Evolutionary conservation across 768 basidiomycete species (phyloP).

Genomic region (Gloeophyllum trabeum): DNA sequence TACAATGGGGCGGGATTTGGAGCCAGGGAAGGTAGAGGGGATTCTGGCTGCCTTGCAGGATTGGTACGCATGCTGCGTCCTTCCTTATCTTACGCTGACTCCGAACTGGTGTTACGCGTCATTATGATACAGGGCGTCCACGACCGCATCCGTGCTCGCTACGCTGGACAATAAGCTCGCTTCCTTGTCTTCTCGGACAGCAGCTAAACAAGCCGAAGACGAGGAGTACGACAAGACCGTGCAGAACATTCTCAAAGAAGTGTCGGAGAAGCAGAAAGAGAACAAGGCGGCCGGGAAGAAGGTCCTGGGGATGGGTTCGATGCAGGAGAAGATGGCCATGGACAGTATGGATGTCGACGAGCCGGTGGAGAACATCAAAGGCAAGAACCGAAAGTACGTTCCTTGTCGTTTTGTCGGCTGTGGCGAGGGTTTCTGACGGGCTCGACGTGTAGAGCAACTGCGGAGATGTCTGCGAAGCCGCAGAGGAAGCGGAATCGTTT

Average conservation of each 20-base stretch:
- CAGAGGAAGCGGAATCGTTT: constrained; percentile 50
- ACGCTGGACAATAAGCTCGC: constrained; percentile 65
- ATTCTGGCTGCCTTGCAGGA: constrained; percentile 51
- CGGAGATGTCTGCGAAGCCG: constrained; percentile 30
- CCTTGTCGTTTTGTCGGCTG: neutral
- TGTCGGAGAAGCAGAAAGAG: constrained; percentile 51
- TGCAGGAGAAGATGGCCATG: constrained; percentile 7
- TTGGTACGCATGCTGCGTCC: constrained; percentile 35
- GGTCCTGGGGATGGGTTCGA: neutral
- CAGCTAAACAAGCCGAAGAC: constrained; percentile 26
- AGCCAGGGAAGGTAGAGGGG: constrained; percentile 52
- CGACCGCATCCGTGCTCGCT: constrained; percentile 56
- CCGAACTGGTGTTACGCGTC: neutral
- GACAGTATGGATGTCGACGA: constrained; percentile 13
- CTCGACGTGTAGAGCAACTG: neutral
- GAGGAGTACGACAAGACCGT: constrained; percentile 45
- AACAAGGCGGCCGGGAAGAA: constrained; percentile 8
- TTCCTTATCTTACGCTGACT: constrained; percentile 1
- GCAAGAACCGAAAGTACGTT: constrained; percentile 9
- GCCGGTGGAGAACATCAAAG: constrained; percentile 2
- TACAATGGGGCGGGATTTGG: constrained; percentile 87
- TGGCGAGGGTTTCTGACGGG: neutral
- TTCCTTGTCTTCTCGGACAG: constrained; percentile 34
- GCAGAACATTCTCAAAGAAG: constrained; percentile 45
- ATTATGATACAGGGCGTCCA: constrained; percentile 43